Conservation (phyloP, 2,329 filamentous ascomycete species). For the Diaporthe sp. region DNA sequence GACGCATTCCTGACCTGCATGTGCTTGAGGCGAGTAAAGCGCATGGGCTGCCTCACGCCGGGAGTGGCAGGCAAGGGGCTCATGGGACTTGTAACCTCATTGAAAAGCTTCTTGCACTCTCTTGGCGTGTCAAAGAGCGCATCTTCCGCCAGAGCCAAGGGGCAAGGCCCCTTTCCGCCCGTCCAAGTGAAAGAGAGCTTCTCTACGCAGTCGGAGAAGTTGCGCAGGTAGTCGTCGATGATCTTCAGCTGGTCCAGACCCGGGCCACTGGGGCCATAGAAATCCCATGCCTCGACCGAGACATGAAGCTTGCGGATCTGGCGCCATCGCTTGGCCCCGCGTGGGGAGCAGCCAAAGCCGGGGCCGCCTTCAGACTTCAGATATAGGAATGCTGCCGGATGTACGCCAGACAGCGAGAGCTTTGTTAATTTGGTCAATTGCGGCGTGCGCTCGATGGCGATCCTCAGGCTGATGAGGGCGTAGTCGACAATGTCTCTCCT, state of each 20-base stretch:
- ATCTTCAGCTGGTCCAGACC: slow-evolving; percentile 81
- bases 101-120: slow-evolving; percentile 70
- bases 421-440: slow-evolving; percentile 73
- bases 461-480: slow-evolving; percentile 87
- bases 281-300: slow-evolving; percentile 79
- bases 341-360: slow-evolving; percentile 82
- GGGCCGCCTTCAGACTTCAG: slow-evolving; percentile 74
- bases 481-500: slow-evolving; percentile 87
- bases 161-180: slow-evolving; percentile 79
- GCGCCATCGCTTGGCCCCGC: slow-evolving; percentile 79
- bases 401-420: slow-evolving; percentile 80
- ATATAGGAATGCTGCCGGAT: slow-evolving; percentile 82
- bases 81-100: slow-evolving; percentile 76
- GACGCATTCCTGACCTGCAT: slow-evolving; percentile 80
- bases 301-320: slow-evolving; percentile 83
- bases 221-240: slow-evolving; percentile 83
- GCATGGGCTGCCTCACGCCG: slow-evolving; percentile 66
- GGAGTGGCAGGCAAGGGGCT: slow-evolving; percentile 70
- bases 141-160: slow-evolving; percentile 78
- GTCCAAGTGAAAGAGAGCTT: slow-evolving; percentile 85
- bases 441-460: slow-evolving; percentile 82
- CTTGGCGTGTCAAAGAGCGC: slow-evolving; percentile 74
- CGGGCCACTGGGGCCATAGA: slow-evolving; percentile 66
- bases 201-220: slow-evolving; percentile 75
- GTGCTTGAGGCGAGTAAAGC: slow-evolving; percentile 76